Evolutionary conservation across 129 eudicot species (phyloP).

Genomic region (Apium graveolens): DNA sequence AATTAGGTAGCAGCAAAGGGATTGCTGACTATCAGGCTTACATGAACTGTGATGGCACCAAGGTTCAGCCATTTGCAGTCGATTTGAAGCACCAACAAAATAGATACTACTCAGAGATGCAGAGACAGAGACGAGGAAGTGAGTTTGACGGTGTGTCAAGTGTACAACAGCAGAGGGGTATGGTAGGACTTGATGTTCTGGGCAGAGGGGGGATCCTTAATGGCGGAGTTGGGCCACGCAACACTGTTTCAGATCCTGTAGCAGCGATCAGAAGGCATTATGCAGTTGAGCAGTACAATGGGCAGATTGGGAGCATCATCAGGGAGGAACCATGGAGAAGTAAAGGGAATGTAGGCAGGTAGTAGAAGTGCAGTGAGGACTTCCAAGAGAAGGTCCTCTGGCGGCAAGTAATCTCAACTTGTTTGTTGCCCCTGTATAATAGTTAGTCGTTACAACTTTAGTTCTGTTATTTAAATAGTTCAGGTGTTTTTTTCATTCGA

Average conservation of each 20-base stretch:
- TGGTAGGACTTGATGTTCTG: constrained; percentile 26
- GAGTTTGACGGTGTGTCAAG: constrained; percentile 33
- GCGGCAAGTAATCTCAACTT: constrained; percentile 18
- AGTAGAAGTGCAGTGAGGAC: constrained; percentile 24
- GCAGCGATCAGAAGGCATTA: constrained; percentile 80
- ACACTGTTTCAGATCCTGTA: constrained; percentile 73
- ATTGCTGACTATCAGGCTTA: constrained; percentile 28
- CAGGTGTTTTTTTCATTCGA: constrained; percentile 20
- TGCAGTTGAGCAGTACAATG: constrained; percentile 50
- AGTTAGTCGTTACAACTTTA: constrained; percentile 29
- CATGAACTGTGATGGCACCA: constrained; percentile 27
- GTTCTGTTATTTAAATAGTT: constrained; percentile 24
- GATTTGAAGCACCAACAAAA: constrained; percentile 40
- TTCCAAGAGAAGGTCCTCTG: constrained; percentile 13
- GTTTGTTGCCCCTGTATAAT: constrained; percentile 42
- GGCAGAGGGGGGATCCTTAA: constrained; percentile 23
- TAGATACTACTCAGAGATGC: constrained; percentile 33
- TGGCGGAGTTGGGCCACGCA: constrained; percentile 31
- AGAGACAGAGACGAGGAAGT: constrained; percentile 39
- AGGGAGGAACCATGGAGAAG: constrained; percentile 55
- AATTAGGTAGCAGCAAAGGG: constrained; percentile 30
- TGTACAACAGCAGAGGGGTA: constrained; percentile 34
- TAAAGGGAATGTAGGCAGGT: constrained; percentile 61
- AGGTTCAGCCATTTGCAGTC: constrained; percentile 45
- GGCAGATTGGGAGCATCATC: constrained; percentile 22